phyloP scores from a whole-genome alignment of 345 rosid genomes.

The Brassica nigra region DNA sequence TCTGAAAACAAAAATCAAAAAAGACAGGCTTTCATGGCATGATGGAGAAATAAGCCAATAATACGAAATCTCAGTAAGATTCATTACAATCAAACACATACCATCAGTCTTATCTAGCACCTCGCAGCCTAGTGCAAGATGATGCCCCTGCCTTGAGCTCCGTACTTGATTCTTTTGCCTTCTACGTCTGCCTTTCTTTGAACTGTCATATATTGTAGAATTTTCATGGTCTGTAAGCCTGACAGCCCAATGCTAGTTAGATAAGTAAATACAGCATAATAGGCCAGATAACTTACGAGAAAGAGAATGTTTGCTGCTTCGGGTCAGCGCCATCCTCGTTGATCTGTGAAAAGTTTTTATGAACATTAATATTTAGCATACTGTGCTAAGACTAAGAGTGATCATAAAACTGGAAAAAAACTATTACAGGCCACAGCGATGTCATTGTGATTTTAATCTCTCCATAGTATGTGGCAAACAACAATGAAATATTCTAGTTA shows the following conservation, averaged over 20 bases:
- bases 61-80: neutral
- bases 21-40: constrained; percentile 7
- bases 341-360: constrained; percentile 46
- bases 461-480: constrained; percentile 1
- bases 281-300: constrained; percentile 55
- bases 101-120: constrained; percentile 67
- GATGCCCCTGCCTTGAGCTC: constrained; percentile 62
- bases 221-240: constrained; percentile 6
- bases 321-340: constrained; percentile 85
- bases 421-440: constrained; percentile 6
- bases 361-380: constrained; percentile 8
- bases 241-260: constrained; percentile 17
- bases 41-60: constrained; percentile 18
- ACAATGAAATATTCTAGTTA: constrained; percentile 20
- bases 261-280: constrained; percentile 8
- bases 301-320: constrained; percentile 84
- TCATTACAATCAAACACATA: constrained; percentile 37
- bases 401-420: constrained; percentile 4
- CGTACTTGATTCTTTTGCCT: constrained; percentile 55
- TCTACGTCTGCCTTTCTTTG: constrained; percentile 66
- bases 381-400: constrained; percentile 3
- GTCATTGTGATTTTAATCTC: constrained; percentile 1
- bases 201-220: constrained; percentile 50
- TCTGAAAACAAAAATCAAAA: constrained; percentile 26
- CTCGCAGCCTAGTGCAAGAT: constrained; percentile 53